These are phyloP conservation scores for Colletotrichum gigasporum DNA, from an alignment of 2,329 filamentous ascomycete species.

Conservation along the genomic window DNA sequence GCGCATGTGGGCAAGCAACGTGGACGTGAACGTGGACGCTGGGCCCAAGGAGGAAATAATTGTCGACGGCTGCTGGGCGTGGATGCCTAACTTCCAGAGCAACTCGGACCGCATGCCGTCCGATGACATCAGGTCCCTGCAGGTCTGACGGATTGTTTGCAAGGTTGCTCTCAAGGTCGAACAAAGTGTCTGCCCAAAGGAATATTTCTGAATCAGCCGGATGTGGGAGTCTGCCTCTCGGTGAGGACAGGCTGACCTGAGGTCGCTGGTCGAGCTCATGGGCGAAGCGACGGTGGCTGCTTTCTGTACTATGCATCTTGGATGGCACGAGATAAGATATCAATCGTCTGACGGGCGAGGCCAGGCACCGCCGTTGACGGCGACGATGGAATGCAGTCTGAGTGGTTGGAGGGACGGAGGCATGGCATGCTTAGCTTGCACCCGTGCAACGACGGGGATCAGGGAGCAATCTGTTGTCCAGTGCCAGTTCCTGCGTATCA, in stretches of 20 bases:
- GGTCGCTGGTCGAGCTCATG: neutral
- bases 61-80: neutral
- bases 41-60: neutral
- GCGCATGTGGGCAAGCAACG: no score
- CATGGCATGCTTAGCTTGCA: neutral
- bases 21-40: neutral
- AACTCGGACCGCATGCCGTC: neutral
- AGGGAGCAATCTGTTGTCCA: neutral
- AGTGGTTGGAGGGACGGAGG: neutral
- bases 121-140: slow-evolving; percentile 28
- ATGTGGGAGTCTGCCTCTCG: slow-evolving; percentile 16
- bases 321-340: neutral
- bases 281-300: slow-evolving; percentile 1
- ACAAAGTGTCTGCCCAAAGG: neutral
- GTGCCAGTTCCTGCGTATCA: neutral
- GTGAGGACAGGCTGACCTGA: slow-evolving; percentile 12
- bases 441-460: neutral
- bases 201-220: neutral
- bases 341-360: neutral
- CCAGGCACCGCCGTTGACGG: neutral
- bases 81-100: neutral
- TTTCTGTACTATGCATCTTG: neutral
- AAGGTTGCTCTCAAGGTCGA: neutral
- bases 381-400: neutral
- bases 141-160: slow-evolving; percentile 1